A percentile compares a stretch with the other conserved stretches of the same genome.
Conservation (phyloP, 2,329 filamentous ascomycete species). For the Aspergillus neoniger region DNA sequence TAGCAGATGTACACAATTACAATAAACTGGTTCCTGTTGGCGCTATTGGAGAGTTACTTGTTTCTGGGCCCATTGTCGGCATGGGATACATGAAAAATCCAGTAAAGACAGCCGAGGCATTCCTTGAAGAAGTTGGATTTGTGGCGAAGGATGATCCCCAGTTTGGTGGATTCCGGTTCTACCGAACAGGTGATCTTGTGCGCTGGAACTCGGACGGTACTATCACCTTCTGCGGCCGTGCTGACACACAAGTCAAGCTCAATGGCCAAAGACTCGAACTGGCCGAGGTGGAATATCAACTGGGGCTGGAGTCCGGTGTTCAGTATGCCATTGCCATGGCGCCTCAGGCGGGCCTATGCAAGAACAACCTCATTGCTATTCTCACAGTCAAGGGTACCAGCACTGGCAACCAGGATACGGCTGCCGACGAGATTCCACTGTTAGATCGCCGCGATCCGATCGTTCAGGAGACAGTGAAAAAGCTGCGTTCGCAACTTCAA, state of each 20-base stretch:
- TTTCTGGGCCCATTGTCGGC: conserved; percentile 2
- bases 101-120: not conserved
- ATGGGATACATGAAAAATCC: conserved; percentile 3
- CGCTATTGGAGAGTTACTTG: conserved; percentile 10
- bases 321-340: not conserved
- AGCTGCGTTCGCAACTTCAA: not conserved
- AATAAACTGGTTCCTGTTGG: conserved; percentile 24
- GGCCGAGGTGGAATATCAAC: not conserved
- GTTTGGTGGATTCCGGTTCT: not conserved
- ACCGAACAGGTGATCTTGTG: conserved; percentile 1
- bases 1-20: conserved; percentile 32
- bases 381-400: not conserved
- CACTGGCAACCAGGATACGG: not conserved
- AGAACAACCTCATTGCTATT: not conserved
- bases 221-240: not conserved
- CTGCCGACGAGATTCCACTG: not conserved
- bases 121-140: not conserved
- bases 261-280: conserved; percentile 2
- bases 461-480: not conserved
- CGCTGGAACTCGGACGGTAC: not conserved
- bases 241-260: conserved; percentile 2
- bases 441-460: not conserved
- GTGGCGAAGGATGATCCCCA: not conserved
- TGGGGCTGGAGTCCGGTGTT: not conserved
- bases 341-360: not conserved